Conservation (phyloP, 106 monocot genomes). For the Dioscorea alata region DNA sequence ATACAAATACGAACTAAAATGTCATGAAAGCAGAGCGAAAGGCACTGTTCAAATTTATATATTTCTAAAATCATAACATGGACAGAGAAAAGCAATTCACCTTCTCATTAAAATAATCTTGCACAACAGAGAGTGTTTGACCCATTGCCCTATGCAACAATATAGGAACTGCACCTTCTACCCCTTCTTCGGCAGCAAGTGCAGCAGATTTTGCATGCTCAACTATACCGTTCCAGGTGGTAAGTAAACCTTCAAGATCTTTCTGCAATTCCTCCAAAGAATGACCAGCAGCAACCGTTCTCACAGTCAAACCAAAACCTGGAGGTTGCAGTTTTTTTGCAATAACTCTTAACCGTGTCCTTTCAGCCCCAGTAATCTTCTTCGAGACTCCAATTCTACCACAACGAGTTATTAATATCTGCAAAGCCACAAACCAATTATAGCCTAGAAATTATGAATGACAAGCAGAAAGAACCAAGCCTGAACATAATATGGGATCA, state of each 20-base stretch:
- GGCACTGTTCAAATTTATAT: too few relatives aligned
- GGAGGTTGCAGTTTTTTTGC: constrained; percentile 69
- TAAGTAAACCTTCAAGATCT: constrained; percentile 69
- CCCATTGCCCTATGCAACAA: constrained; percentile 91
- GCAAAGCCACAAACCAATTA: constrained; percentile 9
- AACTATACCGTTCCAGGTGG: constrained; percentile 85
- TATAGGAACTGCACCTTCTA: constrained; percentile 84
- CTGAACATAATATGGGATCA: too few relatives aligned
- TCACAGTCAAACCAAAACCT: constrained; percentile 78
- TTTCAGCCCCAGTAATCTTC: constrained; percentile 75
- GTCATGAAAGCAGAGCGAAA: too few relatives aligned
- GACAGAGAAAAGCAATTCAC: constrained; percentile 22
- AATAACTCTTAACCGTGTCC: constrained; percentile 76
- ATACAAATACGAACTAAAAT: not conserved
- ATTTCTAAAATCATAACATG: not conserved
- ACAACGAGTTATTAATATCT: constrained; percentile 70
- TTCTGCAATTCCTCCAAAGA: constrained; percentile 85
- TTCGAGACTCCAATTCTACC: constrained; percentile 86
- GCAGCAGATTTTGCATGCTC: constrained; percentile 93
- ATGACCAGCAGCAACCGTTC: constrained; percentile 89
- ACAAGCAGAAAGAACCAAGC: too few relatives aligned
- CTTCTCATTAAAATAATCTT: constrained; percentile 97
- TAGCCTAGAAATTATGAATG: too few relatives aligned
- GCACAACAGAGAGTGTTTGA: constrained; percentile 84
- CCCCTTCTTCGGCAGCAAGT: constrained; percentile 83